Evolutionary conservation across 1,139 yeast genomes (phyloP).

Genomic region (Diutina sp.): DNA sequence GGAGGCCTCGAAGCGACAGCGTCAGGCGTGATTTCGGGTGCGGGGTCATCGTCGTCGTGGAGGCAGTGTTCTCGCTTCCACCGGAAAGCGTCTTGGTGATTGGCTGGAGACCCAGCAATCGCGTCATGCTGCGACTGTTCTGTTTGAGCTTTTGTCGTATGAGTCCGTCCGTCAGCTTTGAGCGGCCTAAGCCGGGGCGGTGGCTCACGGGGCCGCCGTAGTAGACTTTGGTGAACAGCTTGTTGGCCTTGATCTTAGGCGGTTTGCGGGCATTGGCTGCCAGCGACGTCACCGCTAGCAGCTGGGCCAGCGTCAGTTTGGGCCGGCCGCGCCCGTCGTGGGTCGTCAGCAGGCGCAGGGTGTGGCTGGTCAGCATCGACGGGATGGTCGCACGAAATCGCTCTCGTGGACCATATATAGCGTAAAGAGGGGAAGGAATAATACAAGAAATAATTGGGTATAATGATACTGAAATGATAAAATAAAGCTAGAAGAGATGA

Average conservation of each 20-base stretch:
- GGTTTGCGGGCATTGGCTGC: slow-evolving; percentile 1
- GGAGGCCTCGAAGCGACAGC: neutral
- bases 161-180: neutral
- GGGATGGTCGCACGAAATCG: neutral
- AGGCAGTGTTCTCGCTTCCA: neutral
- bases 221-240: neutral
- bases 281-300: neutral
- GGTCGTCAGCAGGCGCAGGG: neutral
- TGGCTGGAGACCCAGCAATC: neutral
- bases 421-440: no score
- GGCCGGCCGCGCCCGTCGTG: neutral
- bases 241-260: neutral
- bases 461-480: no score
- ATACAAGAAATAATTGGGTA: no score
- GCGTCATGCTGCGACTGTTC: neutral
- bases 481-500: no score
- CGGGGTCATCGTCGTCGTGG: neutral
- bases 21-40: neutral
- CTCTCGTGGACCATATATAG: neutral
- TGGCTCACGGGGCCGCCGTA: neutral
- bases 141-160: neutral
- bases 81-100: neutral
- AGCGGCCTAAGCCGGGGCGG: neutral
- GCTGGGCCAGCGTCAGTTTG: neutral
- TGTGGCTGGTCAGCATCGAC: neutral